A percentile compares a stretch with the other conserved stretches of the same genome.
These are phyloP conservation scores for Aspergillus sclerotioniger DNA, from an alignment of 495 filamentous ascomycete genomes.

Conservation along the genomic window DNA sequence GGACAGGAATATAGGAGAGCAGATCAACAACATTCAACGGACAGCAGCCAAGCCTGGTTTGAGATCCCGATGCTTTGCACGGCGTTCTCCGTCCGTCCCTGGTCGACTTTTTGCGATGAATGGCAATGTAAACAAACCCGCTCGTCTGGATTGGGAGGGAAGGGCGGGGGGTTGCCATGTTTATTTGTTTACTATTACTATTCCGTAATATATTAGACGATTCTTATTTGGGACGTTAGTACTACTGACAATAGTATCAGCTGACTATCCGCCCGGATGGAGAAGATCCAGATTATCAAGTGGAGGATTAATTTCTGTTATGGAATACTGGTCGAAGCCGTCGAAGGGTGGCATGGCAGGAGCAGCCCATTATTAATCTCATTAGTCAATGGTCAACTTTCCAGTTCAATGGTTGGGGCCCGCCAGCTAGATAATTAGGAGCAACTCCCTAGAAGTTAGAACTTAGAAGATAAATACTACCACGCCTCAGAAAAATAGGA, in stretches of 20 bases:
- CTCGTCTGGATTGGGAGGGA: background rate
- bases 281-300: constrained; percentile 3
- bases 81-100: background rate
- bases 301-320: constrained; percentile 6
- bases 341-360: constrained; percentile 1
- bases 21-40: background rate
- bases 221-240: background rate
- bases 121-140: background rate
- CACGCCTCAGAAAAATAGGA: constrained; percentile 5
- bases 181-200: background rate
- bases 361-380: background rate
- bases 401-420: constrained; percentile 8
- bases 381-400: background rate
- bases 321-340: constrained; percentile 5
- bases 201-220: background rate
- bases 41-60: constrained; percentile 1
- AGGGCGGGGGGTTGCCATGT: background rate
- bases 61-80: background rate
- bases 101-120: background rate
- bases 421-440: background rate
- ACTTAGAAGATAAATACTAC: background rate
- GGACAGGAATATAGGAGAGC: constrained; percentile 2
- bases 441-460: background rate
- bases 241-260: background rate
- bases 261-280: background rate